Conservation (phyloP, 83 land plant species). For the Thuja plicata region DNA sequence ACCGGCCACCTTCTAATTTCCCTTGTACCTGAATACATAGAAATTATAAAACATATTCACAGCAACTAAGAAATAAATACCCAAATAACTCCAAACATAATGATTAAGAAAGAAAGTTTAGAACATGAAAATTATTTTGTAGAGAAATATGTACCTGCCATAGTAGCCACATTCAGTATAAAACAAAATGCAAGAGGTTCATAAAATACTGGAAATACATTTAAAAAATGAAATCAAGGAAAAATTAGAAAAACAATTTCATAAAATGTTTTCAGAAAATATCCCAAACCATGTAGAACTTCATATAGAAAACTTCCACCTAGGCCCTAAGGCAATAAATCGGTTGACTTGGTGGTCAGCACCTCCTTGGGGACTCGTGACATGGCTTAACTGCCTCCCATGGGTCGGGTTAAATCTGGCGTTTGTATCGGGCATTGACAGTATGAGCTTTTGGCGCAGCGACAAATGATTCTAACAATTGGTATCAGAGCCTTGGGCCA, state of each 20-base stretch:
- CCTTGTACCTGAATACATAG: constrained; percentile 78
- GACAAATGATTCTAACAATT: too few species aligned
- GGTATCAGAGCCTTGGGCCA: too few species aligned
- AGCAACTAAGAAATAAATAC: background rate
- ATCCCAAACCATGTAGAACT: background rate
- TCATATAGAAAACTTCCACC: background rate
- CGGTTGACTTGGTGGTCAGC: too few species aligned
- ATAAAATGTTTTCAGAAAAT: background rate
- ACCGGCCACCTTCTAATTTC: constrained; percentile 93
- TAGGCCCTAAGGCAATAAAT: background rate
- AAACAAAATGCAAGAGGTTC: background rate
- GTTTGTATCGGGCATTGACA: too few species aligned
- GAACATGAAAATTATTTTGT: background rate
- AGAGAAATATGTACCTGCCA: background rate
- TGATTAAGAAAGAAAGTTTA: background rate
- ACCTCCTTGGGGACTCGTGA: too few species aligned
- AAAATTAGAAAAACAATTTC: background rate
- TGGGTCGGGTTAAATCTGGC: too few species aligned
- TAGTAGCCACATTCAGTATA: background rate
- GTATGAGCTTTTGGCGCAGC: too few species aligned
- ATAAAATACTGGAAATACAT: background rate
- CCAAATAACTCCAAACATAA: background rate
- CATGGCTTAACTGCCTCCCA: too few species aligned
- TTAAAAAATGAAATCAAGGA: background rate
- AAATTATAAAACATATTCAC: background rate